Conservation (phyloP, 495 filamentous ascomycete genomes). For the Pseudotulostoma volvatum region DNA sequence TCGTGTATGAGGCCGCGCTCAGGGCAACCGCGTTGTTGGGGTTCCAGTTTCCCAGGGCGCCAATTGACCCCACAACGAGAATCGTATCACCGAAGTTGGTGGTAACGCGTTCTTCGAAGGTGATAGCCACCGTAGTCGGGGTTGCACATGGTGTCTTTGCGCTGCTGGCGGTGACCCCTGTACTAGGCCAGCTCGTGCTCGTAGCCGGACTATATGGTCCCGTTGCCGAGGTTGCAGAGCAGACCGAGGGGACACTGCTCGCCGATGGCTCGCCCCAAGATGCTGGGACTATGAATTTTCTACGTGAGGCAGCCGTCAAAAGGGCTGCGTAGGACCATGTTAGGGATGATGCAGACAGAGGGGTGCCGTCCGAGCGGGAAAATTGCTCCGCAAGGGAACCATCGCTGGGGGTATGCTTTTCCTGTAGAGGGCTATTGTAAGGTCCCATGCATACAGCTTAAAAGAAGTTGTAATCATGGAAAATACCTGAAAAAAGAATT, state of each 20-base stretch:
- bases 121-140: constrained; percentile 36
- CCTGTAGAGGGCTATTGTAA: constrained; percentile 6
- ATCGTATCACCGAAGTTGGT: constrained; percentile 44
- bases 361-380: constrained; percentile 29
- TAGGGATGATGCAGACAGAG: constrained; percentile 31
- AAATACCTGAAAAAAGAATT: no score
- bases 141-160: constrained; percentile 22
- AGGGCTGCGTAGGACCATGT: constrained; percentile 34
- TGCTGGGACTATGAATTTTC: constrained; percentile 6
- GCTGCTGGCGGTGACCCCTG: constrained; percentile 12
- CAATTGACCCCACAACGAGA: constrained; percentile 39
- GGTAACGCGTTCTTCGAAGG: constrained; percentile 38
- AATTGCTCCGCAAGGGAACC: constrained; percentile 42
- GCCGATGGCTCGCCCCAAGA: constrained; percentile 10
- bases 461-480: no score
- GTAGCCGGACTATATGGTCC: constrained; percentile 10
- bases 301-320: constrained; percentile 23
- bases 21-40: constrained; percentile 32
- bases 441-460: no score
- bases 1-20: constrained; percentile 36
- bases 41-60: constrained; percentile 41
- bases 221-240: constrained; percentile 10
- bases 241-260: constrained; percentile 9
- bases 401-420: constrained; percentile 27
- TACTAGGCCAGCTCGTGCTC: constrained; percentile 3